Conservation (phyloP, 139 green algal genomes). For the Picochlorum sp. region DNA sequence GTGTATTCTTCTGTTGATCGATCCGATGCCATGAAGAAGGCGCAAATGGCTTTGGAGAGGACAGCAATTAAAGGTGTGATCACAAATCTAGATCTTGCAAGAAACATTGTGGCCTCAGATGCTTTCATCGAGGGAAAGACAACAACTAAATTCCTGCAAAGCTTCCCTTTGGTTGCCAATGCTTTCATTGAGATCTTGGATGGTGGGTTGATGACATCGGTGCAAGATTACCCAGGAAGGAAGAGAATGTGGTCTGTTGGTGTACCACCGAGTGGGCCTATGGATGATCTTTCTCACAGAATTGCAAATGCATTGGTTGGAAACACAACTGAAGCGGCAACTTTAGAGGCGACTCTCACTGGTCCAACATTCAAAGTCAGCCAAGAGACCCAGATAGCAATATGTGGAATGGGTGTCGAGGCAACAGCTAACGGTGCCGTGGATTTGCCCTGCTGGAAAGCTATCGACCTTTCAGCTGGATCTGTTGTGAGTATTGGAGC, state of each 20-base stretch:
- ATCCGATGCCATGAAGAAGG: slow-evolving; percentile 41
- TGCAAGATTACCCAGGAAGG: slow-evolving; percentile 39
- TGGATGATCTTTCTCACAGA: slow-evolving; percentile 58
- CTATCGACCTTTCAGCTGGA: slow-evolving; percentile 40
- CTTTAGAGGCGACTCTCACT: slow-evolving; percentile 62
- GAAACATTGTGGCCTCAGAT: slow-evolving; percentile 13
- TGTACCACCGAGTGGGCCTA: slow-evolving; percentile 72
- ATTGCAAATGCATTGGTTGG: slow-evolving; percentile 73
- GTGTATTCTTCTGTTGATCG: slow-evolving; percentile 45
- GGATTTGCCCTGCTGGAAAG: slow-evolving; percentile 34
- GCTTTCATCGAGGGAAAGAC: slow-evolving; percentile 42
- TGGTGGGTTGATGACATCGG: slow-evolving; percentile 63
- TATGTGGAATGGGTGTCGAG: slow-evolving; percentile 50
- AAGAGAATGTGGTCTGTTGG: slow-evolving; percentile 58
- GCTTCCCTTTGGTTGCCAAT: slow-evolving; percentile 46
- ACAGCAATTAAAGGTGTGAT: slow-evolving; percentile 44
- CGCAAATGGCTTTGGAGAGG: slow-evolving; percentile 39
- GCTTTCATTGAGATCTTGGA: slow-evolving; percentile 52
- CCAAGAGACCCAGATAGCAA: slow-evolving; percentile 42
- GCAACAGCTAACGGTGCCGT: slow-evolving; percentile 48
- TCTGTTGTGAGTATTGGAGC: slow-evolving; percentile 37
- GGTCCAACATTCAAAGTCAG: slow-evolving; percentile 64
- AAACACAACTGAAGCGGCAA: slow-evolving; percentile 50
- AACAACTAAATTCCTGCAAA: slow-evolving; percentile 69
- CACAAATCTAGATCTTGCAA: slow-evolving; percentile 70